phyloP scores from a whole-genome alignment of 495 filamentous ascomycete species.

The Penicillium nucicola region DNA sequence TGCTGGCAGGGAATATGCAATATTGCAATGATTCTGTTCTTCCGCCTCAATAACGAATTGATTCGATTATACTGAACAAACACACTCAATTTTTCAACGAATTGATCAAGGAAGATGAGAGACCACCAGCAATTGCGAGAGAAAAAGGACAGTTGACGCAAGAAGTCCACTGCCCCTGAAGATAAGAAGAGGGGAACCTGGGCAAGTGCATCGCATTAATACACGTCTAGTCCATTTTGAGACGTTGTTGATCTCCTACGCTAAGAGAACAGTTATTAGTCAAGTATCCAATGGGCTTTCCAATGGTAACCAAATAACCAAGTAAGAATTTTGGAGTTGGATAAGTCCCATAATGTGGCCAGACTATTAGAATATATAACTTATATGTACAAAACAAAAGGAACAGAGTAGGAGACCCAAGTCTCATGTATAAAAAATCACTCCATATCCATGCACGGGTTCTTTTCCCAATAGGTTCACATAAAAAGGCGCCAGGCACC shows the following conservation, averaged over 20 bases:
- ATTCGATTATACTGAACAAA: no score
- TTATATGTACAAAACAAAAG: conserved; percentile 23
- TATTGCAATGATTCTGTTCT: no score
- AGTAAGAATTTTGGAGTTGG: background rate
- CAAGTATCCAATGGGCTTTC: background rate
- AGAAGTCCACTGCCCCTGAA: background rate
- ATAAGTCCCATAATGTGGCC: background rate
- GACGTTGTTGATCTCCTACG: no score
- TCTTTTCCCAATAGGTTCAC: conserved; percentile 28
- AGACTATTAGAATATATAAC: conserved; percentile 9
- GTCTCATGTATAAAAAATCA: conserved; percentile 15
- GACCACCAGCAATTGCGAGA: no score
- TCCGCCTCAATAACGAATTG: no score
- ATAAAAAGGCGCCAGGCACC: conserved; percentile 93
- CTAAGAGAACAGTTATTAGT: no score
- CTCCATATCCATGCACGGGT: conserved; percentile 23
- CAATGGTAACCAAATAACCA: background rate
- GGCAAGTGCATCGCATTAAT: background rate
- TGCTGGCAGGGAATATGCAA: no score
- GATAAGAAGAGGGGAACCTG: background rate
- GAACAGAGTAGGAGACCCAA: conserved; percentile 3
- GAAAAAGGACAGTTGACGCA: no score
- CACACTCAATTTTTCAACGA: no score
- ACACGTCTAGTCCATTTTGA: no score
- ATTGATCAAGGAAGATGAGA: no score